A percentile compares a stretch with the other conserved stretches of the same genome.
Evolutionary conservation across 192 early-diverging fungal genomes (phyloP).

Genomic region (Coemansia sp.): DNA sequence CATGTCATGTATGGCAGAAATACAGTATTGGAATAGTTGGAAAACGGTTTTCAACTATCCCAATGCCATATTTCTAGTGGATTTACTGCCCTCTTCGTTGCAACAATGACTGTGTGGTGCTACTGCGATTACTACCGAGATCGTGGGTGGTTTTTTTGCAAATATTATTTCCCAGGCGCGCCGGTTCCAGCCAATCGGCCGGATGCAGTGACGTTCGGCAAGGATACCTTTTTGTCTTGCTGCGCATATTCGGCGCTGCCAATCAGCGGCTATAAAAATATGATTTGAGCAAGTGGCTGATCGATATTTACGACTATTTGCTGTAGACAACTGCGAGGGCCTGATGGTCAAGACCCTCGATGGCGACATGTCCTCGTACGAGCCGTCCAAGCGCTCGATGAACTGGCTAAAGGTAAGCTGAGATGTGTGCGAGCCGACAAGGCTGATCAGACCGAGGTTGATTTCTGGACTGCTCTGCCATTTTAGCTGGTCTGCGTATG

Average conservation of each 20-base stretch:
- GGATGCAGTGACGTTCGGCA: no score
- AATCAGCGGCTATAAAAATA: no score
- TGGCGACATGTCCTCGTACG: slow-evolving; percentile 81
- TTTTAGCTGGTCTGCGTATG: neutral
- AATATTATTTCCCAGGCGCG: no score
- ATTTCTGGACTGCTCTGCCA: neutral
- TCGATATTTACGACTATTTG: slow-evolving; percentile 26
- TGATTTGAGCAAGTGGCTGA: neutral
- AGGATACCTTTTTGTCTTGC: no score
- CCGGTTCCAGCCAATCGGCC: no score
- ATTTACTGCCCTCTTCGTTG: neutral
- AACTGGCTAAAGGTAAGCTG: slow-evolving; percentile 94
- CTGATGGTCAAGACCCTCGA: slow-evolving; percentile 97
- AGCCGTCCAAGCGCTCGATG: slow-evolving; percentile 91
- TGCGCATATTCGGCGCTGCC: no score
- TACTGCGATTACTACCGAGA: slow-evolving; percentile 2
- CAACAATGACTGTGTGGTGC: neutral
- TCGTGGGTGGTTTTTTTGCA: no score
- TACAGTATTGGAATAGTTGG: no score
- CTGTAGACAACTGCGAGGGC: slow-evolving; percentile 91
- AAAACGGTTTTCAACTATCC: no score
- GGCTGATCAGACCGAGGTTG: neutral
- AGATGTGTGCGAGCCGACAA: neutral
- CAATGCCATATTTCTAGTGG: no score
- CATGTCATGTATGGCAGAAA: neutral